Conservation (phyloP, 78 protist genomes). For the Dictyostelium discoideum region DNA sequence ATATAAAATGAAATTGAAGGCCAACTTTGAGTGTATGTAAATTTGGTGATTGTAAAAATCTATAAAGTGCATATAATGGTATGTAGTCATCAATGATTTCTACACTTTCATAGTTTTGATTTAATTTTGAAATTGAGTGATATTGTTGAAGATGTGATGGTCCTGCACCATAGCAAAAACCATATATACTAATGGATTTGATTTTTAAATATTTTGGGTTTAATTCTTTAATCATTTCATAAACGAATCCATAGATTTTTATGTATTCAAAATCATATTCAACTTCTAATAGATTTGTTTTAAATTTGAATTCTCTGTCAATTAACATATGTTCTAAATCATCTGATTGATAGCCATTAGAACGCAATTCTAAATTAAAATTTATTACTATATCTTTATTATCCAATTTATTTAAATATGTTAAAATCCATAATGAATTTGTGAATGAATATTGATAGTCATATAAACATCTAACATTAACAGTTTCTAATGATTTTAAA, state of each 20-base stretch:
- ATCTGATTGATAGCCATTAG: too few species aligned
- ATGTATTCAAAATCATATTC: too few species aligned
- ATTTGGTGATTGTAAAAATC: background rate
- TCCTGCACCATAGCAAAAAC: too few species aligned
- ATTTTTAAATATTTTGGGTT: background rate
- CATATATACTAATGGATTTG: too few species aligned
- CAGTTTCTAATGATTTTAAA: background rate
- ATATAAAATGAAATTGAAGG: background rate
- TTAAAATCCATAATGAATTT: background rate
- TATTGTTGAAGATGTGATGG: background rate
- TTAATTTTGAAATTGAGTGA: constrained; percentile 28
- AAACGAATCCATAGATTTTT: too few species aligned
- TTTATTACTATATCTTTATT: background rate
- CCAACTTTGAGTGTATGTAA: background rate
- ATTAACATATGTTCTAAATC: too few species aligned
- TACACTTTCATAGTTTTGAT: background rate
- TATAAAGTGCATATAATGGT: background rate
- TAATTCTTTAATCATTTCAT: too few species aligned
- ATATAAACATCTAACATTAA: background rate
- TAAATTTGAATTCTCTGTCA: too few species aligned
- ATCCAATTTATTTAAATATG: background rate
- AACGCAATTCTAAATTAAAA: background rate
- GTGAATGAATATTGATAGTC: background rate
- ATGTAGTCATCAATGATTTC: background rate
- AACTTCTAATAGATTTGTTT: too few species aligned